Conservation (phyloP, 2,329 filamentous ascomycete genomes). For the Epichloe scottii region DNA sequence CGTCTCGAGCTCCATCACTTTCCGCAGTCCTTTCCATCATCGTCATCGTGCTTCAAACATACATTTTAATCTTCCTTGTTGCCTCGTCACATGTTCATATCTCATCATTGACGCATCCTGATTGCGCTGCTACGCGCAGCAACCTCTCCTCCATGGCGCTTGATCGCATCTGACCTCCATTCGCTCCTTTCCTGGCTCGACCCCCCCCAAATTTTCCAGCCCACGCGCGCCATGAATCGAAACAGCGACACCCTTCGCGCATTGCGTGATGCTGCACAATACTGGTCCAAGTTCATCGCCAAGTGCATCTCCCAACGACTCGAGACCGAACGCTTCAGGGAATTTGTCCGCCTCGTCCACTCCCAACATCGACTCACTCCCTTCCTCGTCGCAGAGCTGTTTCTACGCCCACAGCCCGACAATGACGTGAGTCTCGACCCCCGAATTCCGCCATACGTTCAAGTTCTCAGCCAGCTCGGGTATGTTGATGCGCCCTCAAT, state of each 20-base stretch:
- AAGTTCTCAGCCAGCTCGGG: constrained; percentile 37
- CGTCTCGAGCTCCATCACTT: no score
- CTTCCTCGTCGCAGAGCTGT: constrained; percentile 40
- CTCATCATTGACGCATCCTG: neutral
- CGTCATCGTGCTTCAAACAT: no score
- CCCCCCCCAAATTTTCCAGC: neutral
- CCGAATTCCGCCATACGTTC: constrained; percentile 45
- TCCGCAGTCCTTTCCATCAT: no score
- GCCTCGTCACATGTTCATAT: neutral
- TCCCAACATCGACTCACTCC: constrained; percentile 39
- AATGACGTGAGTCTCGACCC: constrained; percentile 43
- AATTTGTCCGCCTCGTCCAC: constrained; percentile 36
- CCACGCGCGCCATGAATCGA: constrained; percentile 14
- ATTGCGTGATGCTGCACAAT: constrained; percentile 18
- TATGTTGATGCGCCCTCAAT: constrained; percentile 43
- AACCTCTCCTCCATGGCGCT: constrained; percentile 1
- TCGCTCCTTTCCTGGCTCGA: neutral
- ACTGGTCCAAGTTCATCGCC: constrained; percentile 40
- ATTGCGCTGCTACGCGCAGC: constrained; percentile 8
- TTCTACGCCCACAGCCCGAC: constrained; percentile 39
- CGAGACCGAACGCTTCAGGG: constrained; percentile 39
- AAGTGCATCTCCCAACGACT: constrained; percentile 39
- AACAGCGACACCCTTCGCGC: constrained; percentile 10
- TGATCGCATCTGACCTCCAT: neutral
- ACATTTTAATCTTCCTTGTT: neutral